phyloP scores from a whole-genome alignment of 257 asterid species.

The Gardenia jasminoides region DNA sequence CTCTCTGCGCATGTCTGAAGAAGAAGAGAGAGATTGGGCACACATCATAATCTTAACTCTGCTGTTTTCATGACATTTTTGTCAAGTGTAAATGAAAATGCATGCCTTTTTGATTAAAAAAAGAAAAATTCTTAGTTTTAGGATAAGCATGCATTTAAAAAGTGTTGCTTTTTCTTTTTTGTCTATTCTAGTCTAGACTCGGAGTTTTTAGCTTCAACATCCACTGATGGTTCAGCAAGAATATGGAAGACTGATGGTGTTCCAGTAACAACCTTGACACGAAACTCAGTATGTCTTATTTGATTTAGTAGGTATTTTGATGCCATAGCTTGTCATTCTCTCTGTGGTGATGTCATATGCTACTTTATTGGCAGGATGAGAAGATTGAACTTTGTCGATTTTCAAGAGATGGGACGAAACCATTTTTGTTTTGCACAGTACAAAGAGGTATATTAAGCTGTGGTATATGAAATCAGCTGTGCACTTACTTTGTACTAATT shows the following conservation, averaged over 20 bases:
- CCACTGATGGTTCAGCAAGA: slow-evolving; percentile 91
- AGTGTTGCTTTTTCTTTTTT: slow-evolving; percentile 23
- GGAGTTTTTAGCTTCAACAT: slow-evolving; percentile 88
- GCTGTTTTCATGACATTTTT: not conserved
- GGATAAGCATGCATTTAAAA: slow-evolving; percentile 11
- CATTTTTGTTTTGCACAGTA: slow-evolving; percentile 78
- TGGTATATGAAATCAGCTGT: not conserved
- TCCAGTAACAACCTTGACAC: slow-evolving; percentile 67
- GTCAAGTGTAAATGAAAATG: not conserved
- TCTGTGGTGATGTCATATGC: slow-evolving; percentile 19
- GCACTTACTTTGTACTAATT: not conserved
- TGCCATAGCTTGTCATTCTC: slow-evolving; percentile 3
- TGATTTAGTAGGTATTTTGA: not conserved
- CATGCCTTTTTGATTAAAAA: not conserved
- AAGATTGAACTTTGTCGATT: slow-evolving; percentile 83
- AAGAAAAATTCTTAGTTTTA: not conserved
- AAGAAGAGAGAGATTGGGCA: too few relatives aligned
- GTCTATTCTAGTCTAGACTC: slow-evolving; percentile 74
- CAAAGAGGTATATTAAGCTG: slow-evolving; percentile 57
- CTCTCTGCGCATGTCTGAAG: not conserved
- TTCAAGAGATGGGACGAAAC: slow-evolving; percentile 96
- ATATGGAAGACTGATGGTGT: slow-evolving; percentile 93
- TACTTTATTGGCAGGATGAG: slow-evolving; percentile 66
- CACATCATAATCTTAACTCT: too few relatives aligned
- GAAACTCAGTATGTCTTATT: slow-evolving; percentile 64